Percentiles rank a stretch among this genome's conserved stretches.
phyloP scores from a whole-genome alignment of 768 basidiomycete species.

The Psilocybe cyanescens region DNA sequence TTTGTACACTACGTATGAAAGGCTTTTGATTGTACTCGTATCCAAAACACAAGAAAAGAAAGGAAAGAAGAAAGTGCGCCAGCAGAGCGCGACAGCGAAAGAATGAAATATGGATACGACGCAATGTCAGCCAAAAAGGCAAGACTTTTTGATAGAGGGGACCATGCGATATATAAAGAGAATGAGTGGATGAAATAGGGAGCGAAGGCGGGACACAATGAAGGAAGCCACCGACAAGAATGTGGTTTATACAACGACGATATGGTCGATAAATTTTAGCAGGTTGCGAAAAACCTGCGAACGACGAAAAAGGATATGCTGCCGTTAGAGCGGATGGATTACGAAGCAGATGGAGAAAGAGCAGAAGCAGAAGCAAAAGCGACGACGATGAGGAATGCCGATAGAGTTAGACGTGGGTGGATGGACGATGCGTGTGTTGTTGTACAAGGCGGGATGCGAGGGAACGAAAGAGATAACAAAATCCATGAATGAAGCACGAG shows the following conservation, averaged over 20 bases:
- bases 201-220: background rate
- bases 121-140: background rate
- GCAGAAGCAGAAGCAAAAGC: background rate
- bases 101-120: background rate
- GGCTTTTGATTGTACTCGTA: background rate
- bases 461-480: background rate
- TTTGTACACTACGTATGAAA: constrained; percentile 12
- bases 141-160: background rate
- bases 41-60: background rate
- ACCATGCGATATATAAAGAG: no score
- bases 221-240: background rate
- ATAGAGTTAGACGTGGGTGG: background rate
- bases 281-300: background rate
- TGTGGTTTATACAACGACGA: background rate
- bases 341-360: background rate
- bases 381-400: constrained; percentile 6
- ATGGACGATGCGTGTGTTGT: background rate
- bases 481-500: constrained; percentile 7
- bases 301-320: constrained; percentile 21
- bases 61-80: background rate
- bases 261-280: background rate
- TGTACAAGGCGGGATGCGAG: constrained; percentile 16
- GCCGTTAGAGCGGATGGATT: constrained; percentile 10
- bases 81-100: background rate
- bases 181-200: no score